Evolutionary conservation across 2,329 filamentous ascomycete species (phyloP), one percentile per base, ranked within the genome.

Genomic region (Fusarium incarnatum): DNA sequence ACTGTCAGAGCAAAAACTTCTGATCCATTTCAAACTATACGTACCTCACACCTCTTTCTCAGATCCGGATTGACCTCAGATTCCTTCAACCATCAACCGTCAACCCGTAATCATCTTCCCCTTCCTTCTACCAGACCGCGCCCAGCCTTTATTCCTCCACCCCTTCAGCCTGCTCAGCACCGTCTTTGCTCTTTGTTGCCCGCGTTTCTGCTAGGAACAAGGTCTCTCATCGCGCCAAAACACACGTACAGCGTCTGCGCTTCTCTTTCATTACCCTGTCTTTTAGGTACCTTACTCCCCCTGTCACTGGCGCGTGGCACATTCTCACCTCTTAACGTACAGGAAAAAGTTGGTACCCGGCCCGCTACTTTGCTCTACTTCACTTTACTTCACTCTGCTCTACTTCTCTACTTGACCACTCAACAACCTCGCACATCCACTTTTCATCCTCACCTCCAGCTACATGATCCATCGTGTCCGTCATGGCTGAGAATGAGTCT

Each of bases 401-500:
- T 34, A 18, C 32, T 34, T 34, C 32, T 34, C 16, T 34, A 34
- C 32, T 34, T 34, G 32, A 34, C 32, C 32, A 34, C 32, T 34
- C 16, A 34, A 34, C 30, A 22, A 53, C 62, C 28, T 53, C 46
- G 37, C 59, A 49, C 60, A 58, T 56, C 56, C 22, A 11, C 47
- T 28, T 50, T 45, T 54, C 45, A 18, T 46, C 47, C 65, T 68
- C 44, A 52, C 45, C 45, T 71, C 63, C 55, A 60, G 47, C 67
- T 78, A 78, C 75, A 80, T 81, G 78, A 76, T 49, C 75, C 64
- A 67, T 60, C 73, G 71, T 74, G 71, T 56, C 60, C 53, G 71
- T 66, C 78, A 82, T 81, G 80, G 75, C 78, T 76, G 73, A 80
- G 74, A 79, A 76, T 71, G 79, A 80, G 72, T 79, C 79, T 72